Evolutionary conservation across 208 protist species (phyloP).

Genomic region (Leishmania tropica): DNA sequence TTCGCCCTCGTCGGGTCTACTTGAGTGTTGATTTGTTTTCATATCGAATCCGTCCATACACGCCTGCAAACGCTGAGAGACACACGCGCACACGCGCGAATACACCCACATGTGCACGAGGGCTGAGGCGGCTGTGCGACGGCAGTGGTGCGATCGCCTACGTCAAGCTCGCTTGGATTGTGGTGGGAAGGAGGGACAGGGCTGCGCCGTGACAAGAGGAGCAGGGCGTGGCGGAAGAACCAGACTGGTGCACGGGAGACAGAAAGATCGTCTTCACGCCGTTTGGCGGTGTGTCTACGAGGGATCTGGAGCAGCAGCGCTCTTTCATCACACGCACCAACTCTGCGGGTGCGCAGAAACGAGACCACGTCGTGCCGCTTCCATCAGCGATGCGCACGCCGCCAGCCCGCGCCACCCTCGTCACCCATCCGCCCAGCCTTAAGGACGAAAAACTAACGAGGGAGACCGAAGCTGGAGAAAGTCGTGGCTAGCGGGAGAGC

Average conservation of each 20-base stretch:
- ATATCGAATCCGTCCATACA: constrained; percentile 1
- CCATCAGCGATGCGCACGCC: neutral
- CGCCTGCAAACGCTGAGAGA: constrained; percentile 6
- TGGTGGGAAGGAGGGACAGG: neutral
- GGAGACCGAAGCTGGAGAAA: no score
- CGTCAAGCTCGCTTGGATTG: neutral
- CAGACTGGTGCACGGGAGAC: neutral
- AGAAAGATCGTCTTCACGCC: neutral
- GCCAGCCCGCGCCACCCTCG: neutral
- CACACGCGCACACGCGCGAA: neutral
- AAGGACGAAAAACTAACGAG: neutral
- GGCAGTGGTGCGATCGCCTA: neutral
- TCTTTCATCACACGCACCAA: neutral
- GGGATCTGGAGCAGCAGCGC: neutral
- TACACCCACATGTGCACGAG: neutral
- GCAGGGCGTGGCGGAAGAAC: neutral
- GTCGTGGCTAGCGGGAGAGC: neutral
- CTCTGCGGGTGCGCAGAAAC: neutral
- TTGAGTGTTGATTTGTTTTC: constrained; percentile 10
- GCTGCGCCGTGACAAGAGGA: neutral
- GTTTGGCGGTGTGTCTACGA: neutral
- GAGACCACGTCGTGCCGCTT: neutral
- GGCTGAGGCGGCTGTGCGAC: neutral
- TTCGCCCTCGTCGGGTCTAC: neutral
- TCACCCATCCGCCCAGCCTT: neutral